Evolutionary conservation across 345 rosid genomes (phyloP).

Genomic region (Dovyalis caffra): DNA sequence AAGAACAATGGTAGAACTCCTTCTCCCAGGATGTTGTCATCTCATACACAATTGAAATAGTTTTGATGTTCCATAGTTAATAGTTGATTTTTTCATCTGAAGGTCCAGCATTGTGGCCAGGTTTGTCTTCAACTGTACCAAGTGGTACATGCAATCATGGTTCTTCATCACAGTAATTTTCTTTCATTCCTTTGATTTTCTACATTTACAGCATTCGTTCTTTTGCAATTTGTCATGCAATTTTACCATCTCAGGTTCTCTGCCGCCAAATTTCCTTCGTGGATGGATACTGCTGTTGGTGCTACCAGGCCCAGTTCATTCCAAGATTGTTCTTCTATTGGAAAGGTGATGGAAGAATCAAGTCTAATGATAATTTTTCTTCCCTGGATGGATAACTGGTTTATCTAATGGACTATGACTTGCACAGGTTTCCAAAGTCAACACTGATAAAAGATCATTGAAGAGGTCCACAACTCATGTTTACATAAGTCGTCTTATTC

Average conservation of each 20-base stretch:
- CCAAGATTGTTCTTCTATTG: conserved; percentile 28
- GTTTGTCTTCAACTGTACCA: conserved; percentile 39
- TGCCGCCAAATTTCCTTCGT: conserved; percentile 46
- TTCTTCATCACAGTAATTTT: conserved; percentile 43
- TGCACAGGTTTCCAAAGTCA: conserved; percentile 35
- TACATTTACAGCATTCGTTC: not conserved
- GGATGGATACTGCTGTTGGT: conserved; percentile 50
- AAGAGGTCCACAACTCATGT: conserved; percentile 66
- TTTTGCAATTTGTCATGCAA: conserved; percentile 8
- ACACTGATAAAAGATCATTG: conserved; percentile 32
- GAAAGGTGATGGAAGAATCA: conserved; percentile 35
- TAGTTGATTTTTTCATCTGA: conserved; percentile 9
- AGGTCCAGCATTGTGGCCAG: conserved; percentile 63
- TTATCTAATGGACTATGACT: conserved; percentile 15
- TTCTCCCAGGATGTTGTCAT: not conserved
- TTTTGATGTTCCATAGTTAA: not conserved
- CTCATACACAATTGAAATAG: not conserved
- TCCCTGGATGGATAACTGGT: not conserved
- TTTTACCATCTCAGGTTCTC: conserved; percentile 38
- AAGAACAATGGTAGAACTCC: conserved; percentile 42
- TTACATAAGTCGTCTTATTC: conserved; percentile 60
- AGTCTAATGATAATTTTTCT: not conserved
- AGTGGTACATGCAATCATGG: conserved; percentile 23
- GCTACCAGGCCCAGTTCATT: conserved; percentile 33
- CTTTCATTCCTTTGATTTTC: not conserved